Evolutionary conservation across 108 stramenopile species (phyloP), one percentile per base, ranked within the genome.

Genomic region (Nitzschia putrida): DNA sequence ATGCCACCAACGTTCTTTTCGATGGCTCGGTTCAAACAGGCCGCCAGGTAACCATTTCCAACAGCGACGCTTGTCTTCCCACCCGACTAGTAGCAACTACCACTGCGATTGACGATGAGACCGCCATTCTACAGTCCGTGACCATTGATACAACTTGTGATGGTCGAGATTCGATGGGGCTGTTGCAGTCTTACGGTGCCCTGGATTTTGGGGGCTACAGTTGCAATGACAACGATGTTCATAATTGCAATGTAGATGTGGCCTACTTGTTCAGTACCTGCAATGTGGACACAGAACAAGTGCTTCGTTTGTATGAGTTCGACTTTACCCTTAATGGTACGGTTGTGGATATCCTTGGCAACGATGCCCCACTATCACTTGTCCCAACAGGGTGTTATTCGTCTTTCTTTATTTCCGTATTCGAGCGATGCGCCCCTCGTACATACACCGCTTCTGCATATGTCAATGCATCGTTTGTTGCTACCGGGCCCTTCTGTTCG

Each of bases 181-280:
- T 73, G 64, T 3, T 50, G 20, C 29, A 47, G 21, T n/a, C 50
- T 16, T 73, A 66, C 38, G 72, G 72, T 51, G 54, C 57, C 2
- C 29, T 73, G 20, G 57, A 65, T 8, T 73, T 61, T 39, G 14
- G 42, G 6, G 72, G 72, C 11, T 73, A 73, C 57, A 73, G 47
- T 18, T 73, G 72, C 40, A 45, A 38, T 49, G 43, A 22, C 6
- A 39, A 25, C n/a, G 72, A 73, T 39, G 47, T 51, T 43, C 72
- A 66, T 34, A 66, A 73, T 21, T 73, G 72, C 41, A 18, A 22
- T 12, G 29, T 37, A 18, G 57, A 56, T n/a, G 64, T 66, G 23
- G 3, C 9, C 11, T 73, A 58, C 56, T 29, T 26, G 9, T 12
- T 54, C 24, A 59, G 44, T 5, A 56, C 61, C n/a, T 66, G 72